These are phyloP conservation scores for Strobilomyces echinocephalus DNA, from an alignment of 768 basidiomycete species.

Conservation along the genomic window DNA sequence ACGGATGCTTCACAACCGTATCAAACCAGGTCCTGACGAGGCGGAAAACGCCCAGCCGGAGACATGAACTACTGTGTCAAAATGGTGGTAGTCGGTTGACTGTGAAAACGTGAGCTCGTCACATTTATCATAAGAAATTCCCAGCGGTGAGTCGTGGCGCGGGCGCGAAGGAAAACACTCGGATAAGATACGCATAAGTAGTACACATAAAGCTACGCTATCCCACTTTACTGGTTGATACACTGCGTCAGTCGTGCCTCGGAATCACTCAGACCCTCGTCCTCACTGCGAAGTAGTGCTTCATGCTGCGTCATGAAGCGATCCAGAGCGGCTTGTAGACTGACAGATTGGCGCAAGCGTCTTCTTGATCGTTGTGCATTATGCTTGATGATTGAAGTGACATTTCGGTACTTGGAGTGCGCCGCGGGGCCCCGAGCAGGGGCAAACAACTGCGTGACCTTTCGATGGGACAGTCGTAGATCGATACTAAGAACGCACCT, in stretches of 20 bases:
- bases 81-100: slow-evolving; percentile 21
- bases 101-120: slow-evolving; percentile 16
- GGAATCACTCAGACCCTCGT: slow-evolving; percentile 21
- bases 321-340: slow-evolving; percentile 21
- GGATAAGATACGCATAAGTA: neutral
- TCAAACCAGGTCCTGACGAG: slow-evolving; percentile 21
- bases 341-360: slow-evolving; percentile 14
- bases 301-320: slow-evolving; percentile 32
- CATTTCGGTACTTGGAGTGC: slow-evolving; percentile 53
- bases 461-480: neutral
- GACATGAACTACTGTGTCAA: slow-evolving; percentile 18
- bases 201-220: neutral
- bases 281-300: slow-evolving; percentile 24
- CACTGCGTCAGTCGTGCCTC: slow-evolving; percentile 25
- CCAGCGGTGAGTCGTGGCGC: slow-evolving; percentile 16
- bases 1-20: slow-evolving; percentile 25
- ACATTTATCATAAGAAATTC: slow-evolving; percentile 29
- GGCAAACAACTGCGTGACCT: slow-evolving; percentile 54
- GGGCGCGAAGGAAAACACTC: neutral
- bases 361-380: slow-evolving; percentile 41
- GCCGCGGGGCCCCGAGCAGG: slow-evolving; percentile 43
- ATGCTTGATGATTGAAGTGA: slow-evolving; percentile 49
- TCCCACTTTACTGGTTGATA: slow-evolving; percentile 26
- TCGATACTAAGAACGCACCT: slow-evolving; percentile 42
- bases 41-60: slow-evolving; percentile 10